Conservation (phyloP, 345 rosid genomes). For the Gossypium longicalyx region DNA sequence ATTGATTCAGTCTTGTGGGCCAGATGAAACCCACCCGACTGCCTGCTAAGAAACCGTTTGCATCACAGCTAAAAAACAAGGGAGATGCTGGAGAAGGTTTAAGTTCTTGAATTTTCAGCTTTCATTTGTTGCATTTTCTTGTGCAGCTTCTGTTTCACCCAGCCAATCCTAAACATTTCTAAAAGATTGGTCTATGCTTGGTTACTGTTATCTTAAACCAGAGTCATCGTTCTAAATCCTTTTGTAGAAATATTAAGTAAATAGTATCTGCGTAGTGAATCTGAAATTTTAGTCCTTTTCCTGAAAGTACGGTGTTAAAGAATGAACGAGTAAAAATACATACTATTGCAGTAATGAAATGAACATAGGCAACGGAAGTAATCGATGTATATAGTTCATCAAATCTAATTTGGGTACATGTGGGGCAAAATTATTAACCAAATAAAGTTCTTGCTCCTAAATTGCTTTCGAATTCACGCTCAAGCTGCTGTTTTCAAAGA, state of each 20-base stretch:
- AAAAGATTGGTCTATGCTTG: background rate
- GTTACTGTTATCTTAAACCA: constrained; percentile 2
- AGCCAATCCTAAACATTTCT: background rate
- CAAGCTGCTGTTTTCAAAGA: constrained; percentile 16
- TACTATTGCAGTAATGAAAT: background rate
- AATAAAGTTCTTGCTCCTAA: background rate
- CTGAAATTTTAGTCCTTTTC: background rate
- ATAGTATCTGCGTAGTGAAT: background rate
- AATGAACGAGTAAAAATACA: background rate
- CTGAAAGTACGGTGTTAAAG: background rate
- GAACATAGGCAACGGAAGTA: background rate
- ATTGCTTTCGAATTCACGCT: background rate
- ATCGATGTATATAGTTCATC: background rate
- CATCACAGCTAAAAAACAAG: background rate
- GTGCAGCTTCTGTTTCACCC: constrained; percentile 12
- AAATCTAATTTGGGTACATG: background rate
- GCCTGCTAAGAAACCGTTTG: background rate
- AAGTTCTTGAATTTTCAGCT: background rate
- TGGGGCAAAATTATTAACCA: background rate
- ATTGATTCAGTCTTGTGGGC: constrained; percentile 59
- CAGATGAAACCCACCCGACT: constrained; percentile 19
- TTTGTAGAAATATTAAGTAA: background rate
- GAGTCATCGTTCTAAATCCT: background rate
- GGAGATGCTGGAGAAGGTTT: background rate
- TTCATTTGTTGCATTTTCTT: constrained; percentile 15